A percentile compares a stretch with the other conserved stretches of the same genome.
These are phyloP conservation scores for Dicorynia guianensis DNA, from an alignment of 306 rosid species.

Conservation along the genomic window DNA sequence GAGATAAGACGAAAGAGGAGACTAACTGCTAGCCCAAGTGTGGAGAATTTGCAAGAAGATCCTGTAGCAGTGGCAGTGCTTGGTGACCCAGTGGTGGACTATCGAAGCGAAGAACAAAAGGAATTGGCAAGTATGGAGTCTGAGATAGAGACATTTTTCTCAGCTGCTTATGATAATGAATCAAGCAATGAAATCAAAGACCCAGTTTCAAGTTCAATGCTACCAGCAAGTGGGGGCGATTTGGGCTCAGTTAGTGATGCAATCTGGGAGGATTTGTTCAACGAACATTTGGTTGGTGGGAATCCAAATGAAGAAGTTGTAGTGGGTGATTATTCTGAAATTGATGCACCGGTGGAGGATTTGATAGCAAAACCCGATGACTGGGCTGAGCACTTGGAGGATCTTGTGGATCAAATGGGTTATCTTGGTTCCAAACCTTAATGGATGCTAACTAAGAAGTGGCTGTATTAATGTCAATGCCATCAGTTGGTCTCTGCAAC, in stretches of 20 bases:
- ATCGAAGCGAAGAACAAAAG: slow-evolving; percentile 43
- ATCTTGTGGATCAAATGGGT: slow-evolving; percentile 82
- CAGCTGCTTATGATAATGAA: slow-evolving; percentile 53
- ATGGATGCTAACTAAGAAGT: not conserved
- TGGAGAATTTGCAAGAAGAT: slow-evolving; percentile 66
- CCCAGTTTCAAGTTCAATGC: slow-evolving; percentile 38
- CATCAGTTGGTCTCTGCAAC: slow-evolving; percentile 36
- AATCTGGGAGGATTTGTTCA: slow-evolving; percentile 71
- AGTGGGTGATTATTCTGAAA: slow-evolving; percentile 55
- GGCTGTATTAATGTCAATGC: not conserved
- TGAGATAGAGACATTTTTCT: slow-evolving; percentile 66
- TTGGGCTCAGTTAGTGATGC: slow-evolving; percentile 48
- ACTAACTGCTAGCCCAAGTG: slow-evolving; percentile 58
- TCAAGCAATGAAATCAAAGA: slow-evolving; percentile 57
- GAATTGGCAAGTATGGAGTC: slow-evolving; percentile 54
- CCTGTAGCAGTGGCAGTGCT: slow-evolving; percentile 32
- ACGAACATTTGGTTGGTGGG: slow-evolving; percentile 57
- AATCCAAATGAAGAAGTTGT: slow-evolving; percentile 59
- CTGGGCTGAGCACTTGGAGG: slow-evolving; percentile 73
- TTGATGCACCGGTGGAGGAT: slow-evolving; percentile 66
- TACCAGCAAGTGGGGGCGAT: slow-evolving; percentile 36
- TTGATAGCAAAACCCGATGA: slow-evolving; percentile 47
- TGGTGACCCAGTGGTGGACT: slow-evolving; percentile 35
- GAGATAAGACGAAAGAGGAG: slow-evolving; percentile 71
- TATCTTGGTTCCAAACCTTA: slow-evolving; percentile 55